Percentiles rank a stretch among this genome's conserved stretches.
phyloP scores from a whole-genome alignment of 306 rosid genomes.

The Biancaea sappan region DNA sequence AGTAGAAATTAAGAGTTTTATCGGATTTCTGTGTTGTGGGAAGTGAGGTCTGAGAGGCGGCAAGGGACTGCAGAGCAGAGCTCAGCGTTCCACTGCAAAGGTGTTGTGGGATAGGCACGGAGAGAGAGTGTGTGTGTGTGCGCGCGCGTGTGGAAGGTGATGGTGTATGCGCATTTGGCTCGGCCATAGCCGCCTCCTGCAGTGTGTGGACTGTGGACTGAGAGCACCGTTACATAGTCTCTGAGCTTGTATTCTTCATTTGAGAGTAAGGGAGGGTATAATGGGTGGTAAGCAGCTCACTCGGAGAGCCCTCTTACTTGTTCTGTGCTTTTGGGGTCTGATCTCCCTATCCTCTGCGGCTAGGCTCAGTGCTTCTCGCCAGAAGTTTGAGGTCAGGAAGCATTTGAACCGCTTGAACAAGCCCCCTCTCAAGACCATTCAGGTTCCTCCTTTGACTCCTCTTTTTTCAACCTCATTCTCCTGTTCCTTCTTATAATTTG shows the following conservation, averaged over 20 bases:
- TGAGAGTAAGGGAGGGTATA: not conserved
- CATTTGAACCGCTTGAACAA: slow-evolving; percentile 91
- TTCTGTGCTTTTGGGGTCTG: slow-evolving; percentile 51
- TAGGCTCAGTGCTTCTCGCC: slow-evolving; percentile 65
- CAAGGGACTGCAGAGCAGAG: not conserved
- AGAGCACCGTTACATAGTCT: not conserved
- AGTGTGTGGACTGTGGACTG: slow-evolving; percentile 5
- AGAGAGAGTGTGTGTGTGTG: too few species aligned
- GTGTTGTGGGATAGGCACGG: slow-evolving; percentile 12
- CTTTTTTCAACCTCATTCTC: slow-evolving; percentile 4
- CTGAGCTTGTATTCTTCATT: not conserved
- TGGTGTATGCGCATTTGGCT: not conserved
- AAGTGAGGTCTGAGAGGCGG: not conserved
- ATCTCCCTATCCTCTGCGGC: slow-evolving; percentile 62
- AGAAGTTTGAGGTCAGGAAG: slow-evolving; percentile 75
- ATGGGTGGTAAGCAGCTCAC: slow-evolving; percentile 47
- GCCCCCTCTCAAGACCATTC: slow-evolving; percentile 73
- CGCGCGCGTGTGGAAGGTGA: not conserved
- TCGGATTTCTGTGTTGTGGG: slow-evolving; percentile 10
- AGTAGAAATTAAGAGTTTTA: too few species aligned
- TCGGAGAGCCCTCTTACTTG: slow-evolving; percentile 35
- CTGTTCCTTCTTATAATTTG: not conserved
- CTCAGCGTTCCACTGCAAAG: not conserved
- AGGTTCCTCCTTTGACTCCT: slow-evolving; percentile 45
- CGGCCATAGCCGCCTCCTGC: not conserved